Conservation (phyloP, 1,139 yeast species). For the Blastobotrys illinoisensis region DNA sequence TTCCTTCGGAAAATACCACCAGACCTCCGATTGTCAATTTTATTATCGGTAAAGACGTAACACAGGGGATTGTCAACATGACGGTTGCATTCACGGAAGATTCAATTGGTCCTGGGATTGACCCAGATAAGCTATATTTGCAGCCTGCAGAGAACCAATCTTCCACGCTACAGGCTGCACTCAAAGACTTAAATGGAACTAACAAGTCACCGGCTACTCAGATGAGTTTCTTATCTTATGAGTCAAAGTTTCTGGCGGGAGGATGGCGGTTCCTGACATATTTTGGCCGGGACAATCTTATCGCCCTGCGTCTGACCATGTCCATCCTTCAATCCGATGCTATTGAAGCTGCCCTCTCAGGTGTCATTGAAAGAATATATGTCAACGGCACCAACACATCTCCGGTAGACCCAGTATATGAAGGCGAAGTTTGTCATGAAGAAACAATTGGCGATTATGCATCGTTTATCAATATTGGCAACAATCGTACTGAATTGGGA, state of each 20-base stretch:
- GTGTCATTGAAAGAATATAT: slow-evolving; percentile 13
- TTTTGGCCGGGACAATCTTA: slow-evolving; percentile 13
- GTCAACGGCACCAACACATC: slow-evolving; percentile 13
- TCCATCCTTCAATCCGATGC: slow-evolving; percentile 8
- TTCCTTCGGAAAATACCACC: slow-evolving; percentile 1
- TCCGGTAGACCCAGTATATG: slow-evolving; percentile 9
- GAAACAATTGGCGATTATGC: slow-evolving; percentile 16
- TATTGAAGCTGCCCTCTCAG: slow-evolving; percentile 11
- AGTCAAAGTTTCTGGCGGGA: slow-evolving; percentile 12
- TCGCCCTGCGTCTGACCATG: slow-evolving; percentile 10
- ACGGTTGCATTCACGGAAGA: slow-evolving; percentile 7
- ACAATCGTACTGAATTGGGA: slow-evolving; percentile 2
- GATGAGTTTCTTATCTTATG: slow-evolving; percentile 3
- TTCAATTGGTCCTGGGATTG: slow-evolving; percentile 10
- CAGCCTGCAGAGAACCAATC: neutral
- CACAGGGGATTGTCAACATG: slow-evolving; percentile 1
- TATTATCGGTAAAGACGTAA: neutral
- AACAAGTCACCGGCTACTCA: neutral
- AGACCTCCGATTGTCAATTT: slow-evolving; percentile 6
- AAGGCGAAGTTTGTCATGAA: slow-evolving; percentile 15
- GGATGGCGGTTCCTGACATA: slow-evolving; percentile 14
- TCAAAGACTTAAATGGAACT: neutral
- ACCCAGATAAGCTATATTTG: slow-evolving; percentile 2
- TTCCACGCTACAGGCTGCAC: neutral
- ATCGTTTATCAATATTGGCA: slow-evolving; percentile 9